Evolutionary conservation across 106 monocot genomes (phyloP).

Genomic region (Gastrodia elata): DNA sequence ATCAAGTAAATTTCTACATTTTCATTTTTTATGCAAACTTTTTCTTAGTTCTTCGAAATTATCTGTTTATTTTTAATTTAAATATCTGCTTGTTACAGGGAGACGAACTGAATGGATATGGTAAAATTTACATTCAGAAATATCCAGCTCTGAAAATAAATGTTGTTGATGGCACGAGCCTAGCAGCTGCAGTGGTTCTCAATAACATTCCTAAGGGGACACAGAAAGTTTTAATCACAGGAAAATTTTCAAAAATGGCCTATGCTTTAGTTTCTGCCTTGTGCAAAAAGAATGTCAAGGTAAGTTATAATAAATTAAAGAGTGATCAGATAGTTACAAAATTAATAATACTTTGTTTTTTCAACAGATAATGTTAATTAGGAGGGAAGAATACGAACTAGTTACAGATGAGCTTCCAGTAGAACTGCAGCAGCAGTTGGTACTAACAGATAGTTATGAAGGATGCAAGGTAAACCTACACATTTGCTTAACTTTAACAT

Average conservation of each 20-base stretch:
- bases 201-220: conserved; percentile 22
- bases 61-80: too few species aligned
- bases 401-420: conserved; percentile 33
- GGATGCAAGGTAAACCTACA: conserved; percentile 31
- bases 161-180: conserved; percentile 46
- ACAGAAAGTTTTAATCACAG: conserved; percentile 19
- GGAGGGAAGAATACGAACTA: conserved; percentile 25
- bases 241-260: conserved; percentile 26
- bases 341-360: background rate
- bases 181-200: conserved; percentile 41
- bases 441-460: conserved; percentile 24
- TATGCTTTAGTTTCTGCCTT: conserved; percentile 14
- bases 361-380: conserved; percentile 28
- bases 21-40: too few species aligned
- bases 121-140: conserved; percentile 23
- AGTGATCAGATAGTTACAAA: background rate
- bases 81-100: conserved; percentile 11
- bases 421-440: conserved; percentile 17
- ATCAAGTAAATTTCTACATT: conserved; percentile 39
- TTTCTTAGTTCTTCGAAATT: too few species aligned
- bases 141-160: conserved; percentile 23
- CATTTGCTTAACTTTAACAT: background rate
- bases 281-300: conserved; percentile 25
- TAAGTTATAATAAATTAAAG: background rate
- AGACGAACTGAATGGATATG: conserved; percentile 30